phyloP scores from a whole-genome alignment of 2,329 filamentous ascomycete species.

The Pyrenophora tritici-repentis region DNA sequence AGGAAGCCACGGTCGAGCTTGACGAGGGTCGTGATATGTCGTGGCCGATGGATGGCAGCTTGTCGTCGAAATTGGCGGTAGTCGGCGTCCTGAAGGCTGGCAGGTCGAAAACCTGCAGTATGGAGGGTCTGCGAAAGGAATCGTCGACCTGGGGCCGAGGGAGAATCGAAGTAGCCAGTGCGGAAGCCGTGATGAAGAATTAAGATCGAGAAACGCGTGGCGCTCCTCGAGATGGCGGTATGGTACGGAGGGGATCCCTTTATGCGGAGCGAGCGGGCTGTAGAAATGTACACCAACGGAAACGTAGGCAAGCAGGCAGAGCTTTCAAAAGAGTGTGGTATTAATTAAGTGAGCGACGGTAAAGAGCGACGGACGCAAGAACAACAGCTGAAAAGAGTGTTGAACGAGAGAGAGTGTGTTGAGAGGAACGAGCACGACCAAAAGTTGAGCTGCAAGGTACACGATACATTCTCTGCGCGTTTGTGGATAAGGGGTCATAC shows the following conservation, averaged over 20 bases:
- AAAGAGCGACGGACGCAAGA: slow-evolving; percentile 35
- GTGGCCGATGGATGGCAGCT: slow-evolving; percentile 55
- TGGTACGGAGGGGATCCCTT: slow-evolving; percentile 10
- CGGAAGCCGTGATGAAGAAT: slow-evolving; percentile 58
- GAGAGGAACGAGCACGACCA: slow-evolving; percentile 25
- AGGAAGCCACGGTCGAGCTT: slow-evolving; percentile 55
- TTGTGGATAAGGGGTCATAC: slow-evolving; percentile 27
- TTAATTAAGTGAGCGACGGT: slow-evolving; percentile 26
- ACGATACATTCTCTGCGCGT: slow-evolving; percentile 35
- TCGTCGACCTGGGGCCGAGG: slow-evolving; percentile 65
- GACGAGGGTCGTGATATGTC: slow-evolving; percentile 61
- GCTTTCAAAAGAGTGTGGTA: slow-evolving; percentile 32
- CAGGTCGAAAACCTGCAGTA: slow-evolving; percentile 55
- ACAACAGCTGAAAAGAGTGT: slow-evolving; percentile 31
- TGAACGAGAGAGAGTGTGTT: slow-evolving; percentile 19
- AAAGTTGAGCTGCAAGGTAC: slow-evolving; percentile 30
- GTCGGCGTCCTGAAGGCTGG: slow-evolving; percentile 54
- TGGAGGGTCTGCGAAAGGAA: slow-evolving; percentile 53
- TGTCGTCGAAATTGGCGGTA: slow-evolving; percentile 47
- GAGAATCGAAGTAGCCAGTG: slow-evolving; percentile 61
- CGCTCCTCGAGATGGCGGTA: slow-evolving; percentile 34
- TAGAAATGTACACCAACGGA: slow-evolving; percentile 22
- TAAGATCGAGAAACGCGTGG: slow-evolving; percentile 44
- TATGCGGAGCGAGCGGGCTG: slow-evolving; percentile 14
- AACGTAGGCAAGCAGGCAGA: slow-evolving; percentile 16